phyloP scores from a whole-genome alignment of 2,329 filamentous ascomycete genomes.

The Podosphaera xanthii region DNA sequence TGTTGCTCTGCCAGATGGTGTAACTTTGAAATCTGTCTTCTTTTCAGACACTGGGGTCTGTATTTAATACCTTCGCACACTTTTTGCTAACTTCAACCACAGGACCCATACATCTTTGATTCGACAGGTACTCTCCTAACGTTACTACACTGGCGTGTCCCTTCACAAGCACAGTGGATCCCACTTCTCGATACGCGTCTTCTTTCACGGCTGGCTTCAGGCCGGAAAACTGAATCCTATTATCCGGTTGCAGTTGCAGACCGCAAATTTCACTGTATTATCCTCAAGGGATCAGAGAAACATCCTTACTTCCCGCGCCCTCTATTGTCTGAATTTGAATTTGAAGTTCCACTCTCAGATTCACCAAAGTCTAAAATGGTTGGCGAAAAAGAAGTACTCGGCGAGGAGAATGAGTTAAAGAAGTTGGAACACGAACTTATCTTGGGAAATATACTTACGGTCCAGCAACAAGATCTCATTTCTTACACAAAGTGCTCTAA shows the following conservation, averaged over 20 bases:
- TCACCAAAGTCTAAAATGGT: slow-evolving; percentile 19
- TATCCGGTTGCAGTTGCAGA: slow-evolving; percentile 89
- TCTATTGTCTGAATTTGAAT: slow-evolving; percentile 79
- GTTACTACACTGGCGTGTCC: slow-evolving; percentile 72
- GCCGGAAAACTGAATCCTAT: slow-evolving; percentile 73
- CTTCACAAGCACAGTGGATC: slow-evolving; percentile 72
- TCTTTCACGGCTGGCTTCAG: slow-evolving; percentile 58
- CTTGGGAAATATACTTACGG: slow-evolving; percentile 45
- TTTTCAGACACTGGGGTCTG: slow-evolving; percentile 76
- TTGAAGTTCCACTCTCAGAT: slow-evolving; percentile 57
- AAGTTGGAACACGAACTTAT: slow-evolving; percentile 65
- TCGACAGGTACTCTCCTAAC: slow-evolving; percentile 73
- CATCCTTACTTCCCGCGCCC: slow-evolving; percentile 86
- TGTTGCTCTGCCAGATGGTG: slow-evolving; percentile 57
- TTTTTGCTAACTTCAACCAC: neutral
- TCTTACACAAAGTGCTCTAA: slow-evolving; percentile 41
- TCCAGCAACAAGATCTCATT: slow-evolving; percentile 54
- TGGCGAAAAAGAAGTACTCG: slow-evolving; percentile 18
- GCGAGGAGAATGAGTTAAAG: slow-evolving; percentile 26
- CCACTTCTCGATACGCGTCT: slow-evolving; percentile 77
- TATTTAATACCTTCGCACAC: neutral
- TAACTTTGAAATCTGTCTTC: slow-evolving; percentile 59
- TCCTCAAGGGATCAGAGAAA: slow-evolving; percentile 82
- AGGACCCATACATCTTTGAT: slow-evolving; percentile 94
- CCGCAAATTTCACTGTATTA: slow-evolving; percentile 92